Conservation (phyloP, 768 basidiomycete species). For the Tephrocybe sp. region DNA sequence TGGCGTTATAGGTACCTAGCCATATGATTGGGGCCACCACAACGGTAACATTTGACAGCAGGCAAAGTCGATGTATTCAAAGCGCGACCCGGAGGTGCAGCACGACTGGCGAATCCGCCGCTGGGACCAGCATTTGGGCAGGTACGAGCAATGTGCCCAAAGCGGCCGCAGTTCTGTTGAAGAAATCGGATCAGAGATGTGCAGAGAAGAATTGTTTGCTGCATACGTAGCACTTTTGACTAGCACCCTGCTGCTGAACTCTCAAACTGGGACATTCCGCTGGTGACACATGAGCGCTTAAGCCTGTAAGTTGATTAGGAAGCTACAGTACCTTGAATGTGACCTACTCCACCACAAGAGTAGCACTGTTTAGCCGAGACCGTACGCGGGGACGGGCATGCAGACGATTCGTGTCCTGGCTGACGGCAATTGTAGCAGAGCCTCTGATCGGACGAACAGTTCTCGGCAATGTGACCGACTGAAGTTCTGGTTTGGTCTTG, state of each 20-base stretch:
- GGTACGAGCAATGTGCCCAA: conserved; percentile 78
- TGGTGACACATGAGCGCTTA: conserved; percentile 18
- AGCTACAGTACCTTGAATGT: conserved; percentile 57
- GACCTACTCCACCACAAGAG: conserved; percentile 89
- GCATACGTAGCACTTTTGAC: conserved; percentile 84
- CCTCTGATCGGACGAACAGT: conserved; percentile 84
- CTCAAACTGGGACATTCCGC: conserved; percentile 85
- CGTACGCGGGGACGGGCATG: conserved; percentile 82
- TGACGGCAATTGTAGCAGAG: conserved; percentile 95
- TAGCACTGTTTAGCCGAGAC: conserved; percentile 90
- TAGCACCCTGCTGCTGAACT: conserved; percentile 57
- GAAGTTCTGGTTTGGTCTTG: conserved; percentile 7
- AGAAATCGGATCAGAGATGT: conserved; percentile 8
- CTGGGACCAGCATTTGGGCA: conserved; percentile 62
- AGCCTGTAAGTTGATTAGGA: neutral
- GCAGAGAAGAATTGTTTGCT: neutral
- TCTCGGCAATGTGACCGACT: conserved; percentile 95
- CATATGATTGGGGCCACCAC: conserved; percentile 87
- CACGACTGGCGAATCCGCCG: conserved; percentile 61
- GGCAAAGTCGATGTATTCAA: conserved; percentile 77
- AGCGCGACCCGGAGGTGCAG: conserved; percentile 71
- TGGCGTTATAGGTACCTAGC: conserved; percentile 51
- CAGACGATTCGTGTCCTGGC: conserved; percentile 90
- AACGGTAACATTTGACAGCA: conserved; percentile 87
- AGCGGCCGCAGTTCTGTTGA: conserved; percentile 71